phyloP scores from a whole-genome alignment of 305 asterid species.

The Plantago coronopus region DNA sequence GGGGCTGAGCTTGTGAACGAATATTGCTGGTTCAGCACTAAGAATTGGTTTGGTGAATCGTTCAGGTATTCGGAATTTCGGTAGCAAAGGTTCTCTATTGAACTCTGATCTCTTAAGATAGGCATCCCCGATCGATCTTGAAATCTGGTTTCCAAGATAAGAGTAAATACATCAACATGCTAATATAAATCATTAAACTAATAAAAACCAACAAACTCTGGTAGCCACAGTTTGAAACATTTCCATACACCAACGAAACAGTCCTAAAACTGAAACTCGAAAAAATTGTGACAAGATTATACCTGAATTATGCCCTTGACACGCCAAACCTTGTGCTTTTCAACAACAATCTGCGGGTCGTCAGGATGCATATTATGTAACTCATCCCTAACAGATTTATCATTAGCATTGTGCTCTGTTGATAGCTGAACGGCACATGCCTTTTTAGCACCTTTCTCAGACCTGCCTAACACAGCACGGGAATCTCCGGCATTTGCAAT shows the following conservation, averaged over 20 bases:
- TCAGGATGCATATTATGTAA: slow-evolving; percentile 66
- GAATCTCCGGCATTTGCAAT: slow-evolving; percentile 95
- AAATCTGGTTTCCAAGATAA: slow-evolving; percentile 40
- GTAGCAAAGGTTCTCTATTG: slow-evolving; percentile 67
- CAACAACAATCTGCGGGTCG: slow-evolving; percentile 78
- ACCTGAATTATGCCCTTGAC: slow-evolving; percentile 98
- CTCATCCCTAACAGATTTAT: slow-evolving; percentile 70
- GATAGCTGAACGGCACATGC: slow-evolving; percentile 69
- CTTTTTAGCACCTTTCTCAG: slow-evolving; percentile 46
- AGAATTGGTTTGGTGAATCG: slow-evolving; percentile 69
- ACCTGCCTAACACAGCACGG: slow-evolving; percentile 76
- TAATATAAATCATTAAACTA: too few relatives aligned
- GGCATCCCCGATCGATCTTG: slow-evolving; percentile 92
- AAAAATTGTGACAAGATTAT: not conserved
- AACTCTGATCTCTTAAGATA: slow-evolving; percentile 82
- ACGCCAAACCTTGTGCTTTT: slow-evolving; percentile 91
- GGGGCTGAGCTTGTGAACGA: slow-evolving; percentile 53
- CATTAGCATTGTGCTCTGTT: slow-evolving; percentile 75
- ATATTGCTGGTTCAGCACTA: slow-evolving; percentile 76
- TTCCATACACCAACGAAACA: too few relatives aligned
- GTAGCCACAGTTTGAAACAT: too few relatives aligned
- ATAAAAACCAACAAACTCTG: too few relatives aligned
- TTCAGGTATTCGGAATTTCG: slow-evolving; percentile 61
- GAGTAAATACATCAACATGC: too few relatives aligned
- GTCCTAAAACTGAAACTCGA: too few relatives aligned